These are phyloP conservation scores for Pyrenula massariospora DNA, from an alignment of 495 filamentous ascomycete genomes.

Conservation along the genomic window DNA sequence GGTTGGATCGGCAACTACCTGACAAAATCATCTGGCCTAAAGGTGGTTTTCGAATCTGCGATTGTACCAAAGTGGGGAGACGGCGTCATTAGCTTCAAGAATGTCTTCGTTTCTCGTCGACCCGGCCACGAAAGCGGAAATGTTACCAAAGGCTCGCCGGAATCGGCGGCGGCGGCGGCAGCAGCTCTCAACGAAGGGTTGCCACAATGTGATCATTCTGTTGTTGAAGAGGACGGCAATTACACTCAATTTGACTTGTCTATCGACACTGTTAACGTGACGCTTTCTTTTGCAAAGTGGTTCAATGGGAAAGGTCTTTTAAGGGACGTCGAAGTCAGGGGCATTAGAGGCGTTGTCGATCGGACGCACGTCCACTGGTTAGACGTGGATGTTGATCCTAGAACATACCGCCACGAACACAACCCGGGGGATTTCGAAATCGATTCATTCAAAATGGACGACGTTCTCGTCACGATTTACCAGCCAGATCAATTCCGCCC, in stretches of 20 bases:
- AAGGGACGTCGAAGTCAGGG: constrained; percentile 84
- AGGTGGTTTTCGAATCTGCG: constrained; percentile 93
- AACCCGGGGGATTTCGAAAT: constrained; percentile 92
- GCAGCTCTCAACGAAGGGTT: constrained; percentile 43
- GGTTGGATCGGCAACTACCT: constrained; percentile 91
- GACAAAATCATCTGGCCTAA: constrained; percentile 87
- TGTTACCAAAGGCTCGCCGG: constrained; percentile 87
- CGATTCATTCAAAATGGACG: constrained; percentile 89
- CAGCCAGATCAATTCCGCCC: constrained; percentile 85
- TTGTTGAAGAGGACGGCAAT: constrained; percentile 76
- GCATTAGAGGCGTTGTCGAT: constrained; percentile 92
- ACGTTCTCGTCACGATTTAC: constrained; percentile 82
- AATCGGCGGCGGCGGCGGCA: constrained; percentile 74
- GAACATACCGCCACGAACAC: constrained; percentile 76
- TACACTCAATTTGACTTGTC: constrained; percentile 97
- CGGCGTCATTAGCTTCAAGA: constrained; percentile 90
- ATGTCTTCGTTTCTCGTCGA: constrained; percentile 87
- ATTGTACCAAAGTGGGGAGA: constrained; percentile 93
- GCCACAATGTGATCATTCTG: constrained; percentile 5
- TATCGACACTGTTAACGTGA: constrained; percentile 90
- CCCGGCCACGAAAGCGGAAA: constrained; percentile 56
- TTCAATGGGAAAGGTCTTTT: constrained; percentile 92
- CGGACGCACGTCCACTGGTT: constrained; percentile 67
- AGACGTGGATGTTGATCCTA: constrained; percentile 65
- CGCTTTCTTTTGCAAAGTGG: constrained; percentile 95